phyloP scores from a whole-genome alignment of 768 basidiomycete species.

The Xanthoconium stramineum region DNA sequence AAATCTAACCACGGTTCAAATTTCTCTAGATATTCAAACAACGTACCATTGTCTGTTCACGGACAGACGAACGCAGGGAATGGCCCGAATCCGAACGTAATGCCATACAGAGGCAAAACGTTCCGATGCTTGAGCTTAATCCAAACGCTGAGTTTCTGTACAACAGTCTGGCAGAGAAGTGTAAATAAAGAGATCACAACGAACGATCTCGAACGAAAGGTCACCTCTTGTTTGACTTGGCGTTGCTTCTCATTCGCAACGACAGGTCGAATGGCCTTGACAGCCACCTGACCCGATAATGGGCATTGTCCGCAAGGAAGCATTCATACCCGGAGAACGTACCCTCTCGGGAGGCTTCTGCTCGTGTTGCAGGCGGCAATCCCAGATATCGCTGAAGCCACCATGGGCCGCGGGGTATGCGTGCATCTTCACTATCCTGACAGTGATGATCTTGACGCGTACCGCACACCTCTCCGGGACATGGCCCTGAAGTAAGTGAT shows the following conservation, averaged over 20 bases:
- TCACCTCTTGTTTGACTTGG: conserved; percentile 16
- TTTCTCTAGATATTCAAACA: conserved; percentile 29
- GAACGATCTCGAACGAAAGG: neutral
- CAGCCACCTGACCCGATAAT: conserved; percentile 21
- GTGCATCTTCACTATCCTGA: conserved; percentile 7
- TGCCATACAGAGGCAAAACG: conserved; percentile 30
- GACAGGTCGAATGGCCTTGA: conserved; percentile 22
- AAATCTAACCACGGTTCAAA: conserved; percentile 8
- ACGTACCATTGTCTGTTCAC: conserved; percentile 32
- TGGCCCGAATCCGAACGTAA: conserved; percentile 24
- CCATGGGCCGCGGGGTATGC: conserved; percentile 25
- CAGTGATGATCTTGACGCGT: conserved; percentile 14
- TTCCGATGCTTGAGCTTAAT: conserved; percentile 27
- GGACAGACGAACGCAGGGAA: conserved; percentile 33
- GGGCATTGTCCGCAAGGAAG: neutral
- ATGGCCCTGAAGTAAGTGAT: neutral
- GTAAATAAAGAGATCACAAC: conserved; percentile 6
- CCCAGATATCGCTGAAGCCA: conserved; percentile 32
- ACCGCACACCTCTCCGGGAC: neutral
- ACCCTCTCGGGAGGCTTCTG: conserved; percentile 7
- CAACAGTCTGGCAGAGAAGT: conserved; percentile 16
- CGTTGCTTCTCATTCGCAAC: conserved; percentile 1
- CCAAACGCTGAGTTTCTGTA: conserved; percentile 34
- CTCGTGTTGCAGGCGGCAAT: conserved; percentile 8
- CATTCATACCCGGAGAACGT: neutral